These are phyloP conservation scores for Alternaria infectoria DNA, from an alignment of 2,329 filamentous ascomycete species.

Conservation along the genomic window DNA sequence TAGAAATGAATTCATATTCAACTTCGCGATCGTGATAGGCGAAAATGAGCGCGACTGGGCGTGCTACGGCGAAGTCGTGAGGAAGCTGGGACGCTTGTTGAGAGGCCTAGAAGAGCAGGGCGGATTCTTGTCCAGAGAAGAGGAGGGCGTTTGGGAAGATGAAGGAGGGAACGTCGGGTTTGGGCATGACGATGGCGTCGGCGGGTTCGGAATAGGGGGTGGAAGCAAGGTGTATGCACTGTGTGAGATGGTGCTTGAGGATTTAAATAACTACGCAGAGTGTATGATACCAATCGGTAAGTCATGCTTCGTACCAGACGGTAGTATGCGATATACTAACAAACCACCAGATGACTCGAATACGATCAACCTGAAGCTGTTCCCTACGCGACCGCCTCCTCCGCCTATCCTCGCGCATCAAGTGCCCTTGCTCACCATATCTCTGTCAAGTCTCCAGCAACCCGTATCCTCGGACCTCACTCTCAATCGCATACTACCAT, in stretches of 20 bases:
- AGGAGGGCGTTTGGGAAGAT: conserved; percentile 45
- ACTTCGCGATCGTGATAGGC: conserved; percentile 86
- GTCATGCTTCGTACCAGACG: conserved; percentile 34
- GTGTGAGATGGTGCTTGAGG: conserved; percentile 87
- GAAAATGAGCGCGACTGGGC: conserved; percentile 70
- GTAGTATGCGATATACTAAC: background rate
- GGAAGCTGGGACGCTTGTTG: conserved; percentile 84
- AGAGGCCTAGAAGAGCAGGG: conserved; percentile 91
- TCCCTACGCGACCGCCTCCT: conserved; percentile 79
- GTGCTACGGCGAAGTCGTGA: conserved; percentile 83
- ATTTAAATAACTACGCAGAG: conserved; percentile 95
- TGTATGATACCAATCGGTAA: conserved; percentile 96
- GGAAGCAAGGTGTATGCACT: conserved; percentile 67
- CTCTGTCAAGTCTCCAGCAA: conserved; percentile 43
- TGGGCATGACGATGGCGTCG: conserved; percentile 7
- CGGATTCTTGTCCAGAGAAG: conserved; percentile 75
- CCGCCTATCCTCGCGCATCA: conserved; percentile 84
- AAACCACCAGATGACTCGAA: conserved; percentile 77
- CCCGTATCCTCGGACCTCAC: conserved; percentile 74
- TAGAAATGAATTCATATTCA: conserved; percentile 98
- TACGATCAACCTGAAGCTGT: conserved; percentile 95
- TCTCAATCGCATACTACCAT: conserved; percentile 77
- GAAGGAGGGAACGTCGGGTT: conserved; percentile 20
- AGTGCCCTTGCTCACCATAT: conserved; percentile 77
- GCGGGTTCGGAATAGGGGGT: conserved; percentile 36